Percentiles rank a stretch among this genome's conserved stretches.
phyloP scores from a whole-genome alignment of 257 asterid genomes.

The Plantago ovata region DNA sequence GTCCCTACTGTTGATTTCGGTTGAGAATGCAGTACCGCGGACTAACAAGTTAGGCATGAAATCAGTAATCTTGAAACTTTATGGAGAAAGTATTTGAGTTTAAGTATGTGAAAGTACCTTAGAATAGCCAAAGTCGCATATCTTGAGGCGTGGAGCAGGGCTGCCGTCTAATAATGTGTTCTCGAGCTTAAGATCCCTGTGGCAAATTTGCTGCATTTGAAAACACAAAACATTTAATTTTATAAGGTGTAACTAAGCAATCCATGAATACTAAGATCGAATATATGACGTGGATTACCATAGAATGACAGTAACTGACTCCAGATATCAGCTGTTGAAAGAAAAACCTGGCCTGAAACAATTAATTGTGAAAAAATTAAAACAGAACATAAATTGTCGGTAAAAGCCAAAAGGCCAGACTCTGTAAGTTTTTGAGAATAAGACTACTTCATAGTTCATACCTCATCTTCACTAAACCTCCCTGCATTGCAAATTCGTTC shows the following conservation, averaged over 20 bases:
- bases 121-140: slow-evolving; percentile 54
- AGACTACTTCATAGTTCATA: neutral
- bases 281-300: slow-evolving; percentile 18
- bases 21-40: slow-evolving; percentile 77
- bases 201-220: slow-evolving; percentile 48
- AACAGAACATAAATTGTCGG: neutral
- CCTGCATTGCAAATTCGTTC: slow-evolving; percentile 49
- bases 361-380: neutral
- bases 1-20: slow-evolving; percentile 96
- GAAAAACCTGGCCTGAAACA: slow-evolving; percentile 41
- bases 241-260: neutral
- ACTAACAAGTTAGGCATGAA: slow-evolving; percentile 36
- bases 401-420: neutral
- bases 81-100: neutral
- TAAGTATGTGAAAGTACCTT: slow-evolving; percentile 28
- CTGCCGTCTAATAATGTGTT: slow-evolving; percentile 47
- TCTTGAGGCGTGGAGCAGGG: slow-evolving; percentile 42
- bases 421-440: neutral
- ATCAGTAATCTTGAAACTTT: neutral
- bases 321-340: slow-evolving; percentile 51
- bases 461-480: slow-evolving; percentile 57
- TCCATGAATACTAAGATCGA: neutral
- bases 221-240: neutral
- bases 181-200: slow-evolving; percentile 53
- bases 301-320: slow-evolving; percentile 51